Base-by-base conservation (phyloP, 225 moss, liverwort and hornwort species). In the Anthoceros angustus region DNA sequence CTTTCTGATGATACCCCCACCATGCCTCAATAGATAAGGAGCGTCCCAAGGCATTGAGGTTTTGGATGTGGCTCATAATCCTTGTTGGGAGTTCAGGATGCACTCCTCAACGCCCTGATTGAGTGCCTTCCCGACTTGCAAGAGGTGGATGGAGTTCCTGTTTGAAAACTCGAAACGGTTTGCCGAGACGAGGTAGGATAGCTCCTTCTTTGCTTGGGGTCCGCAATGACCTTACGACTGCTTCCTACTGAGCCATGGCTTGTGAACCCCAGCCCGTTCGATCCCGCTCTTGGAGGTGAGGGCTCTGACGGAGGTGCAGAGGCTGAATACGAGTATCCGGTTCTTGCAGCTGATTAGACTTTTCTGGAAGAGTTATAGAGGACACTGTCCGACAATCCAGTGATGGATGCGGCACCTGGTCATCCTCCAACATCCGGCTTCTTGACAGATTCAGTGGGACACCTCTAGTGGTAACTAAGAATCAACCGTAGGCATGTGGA, bases 41-140 rank as follows among this genome's bases (percentile, higher is more conserved):
- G 41, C 62, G 82, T 62, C 80, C 85, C 0, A 67, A 68, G 32
- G 82, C 77, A 7, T 64, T 85, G 39, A 78, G 79, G 61, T 85
- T 85, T 70, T 82, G 38, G 74, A 80, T 23, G 42, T 85, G 7
- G 60, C 55, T 4, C 75, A 77, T 20, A 85, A 85, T 50, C 85
- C 82, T 3, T 85, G 85, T 62, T 82, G 26, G 63, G 16, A 32
- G n/a, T 24, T 12, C 79, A 82, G 66, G 25, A 64, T 43, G 70
- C 65, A 8, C 66, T 82, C 25, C 45, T 69, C 5, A n/a, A n/a
- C n/a, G n/a, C n/a, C n/a, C n/a, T n/a, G n/a, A n/a, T n/a, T n/a
- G n/a, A n/a, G n/a, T n/a, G 39, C 10, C 38, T 83, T 24, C 75
- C 83, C 32, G 70, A 78, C 40, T 48, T 83, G 6, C 79, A 77